Percentiles rank a stretch among this genome's conserved stretches.
These are phyloP conservation scores for Diaporthe sp. DNA, from an alignment of 2,329 filamentous ascomycete species.

Conservation along the genomic window DNA sequence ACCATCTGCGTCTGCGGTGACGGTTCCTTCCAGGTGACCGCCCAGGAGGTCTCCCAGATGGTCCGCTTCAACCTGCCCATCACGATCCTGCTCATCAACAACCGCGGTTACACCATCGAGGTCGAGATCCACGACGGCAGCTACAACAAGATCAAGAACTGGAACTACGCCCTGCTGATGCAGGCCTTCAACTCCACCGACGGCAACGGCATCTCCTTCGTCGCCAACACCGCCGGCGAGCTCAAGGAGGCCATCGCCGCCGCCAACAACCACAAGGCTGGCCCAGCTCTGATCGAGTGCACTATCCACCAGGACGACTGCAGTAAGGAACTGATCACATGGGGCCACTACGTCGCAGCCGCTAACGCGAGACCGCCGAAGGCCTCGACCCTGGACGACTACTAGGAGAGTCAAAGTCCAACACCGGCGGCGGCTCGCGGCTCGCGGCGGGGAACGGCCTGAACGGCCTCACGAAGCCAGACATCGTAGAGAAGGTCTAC, in stretches of 20 bases:
- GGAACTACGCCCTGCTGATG: constrained; percentile 48
- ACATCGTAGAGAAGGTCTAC: constrained; percentile 37
- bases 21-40: constrained; percentile 54
- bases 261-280: constrained; percentile 43
- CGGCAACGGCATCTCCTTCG: constrained; percentile 44
- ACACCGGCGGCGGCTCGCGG: constrained; percentile 23
- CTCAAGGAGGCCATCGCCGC: constrained; percentile 43
- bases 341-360: constrained; percentile 47
- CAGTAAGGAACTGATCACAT: constrained; percentile 47
- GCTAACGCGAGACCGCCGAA: constrained; percentile 47
- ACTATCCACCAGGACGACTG: constrained; percentile 48
- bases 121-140: constrained; percentile 53
- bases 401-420: constrained; percentile 29
- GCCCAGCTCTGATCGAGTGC: constrained; percentile 47
- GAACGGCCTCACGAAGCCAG: constrained; percentile 1
- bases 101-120: constrained; percentile 56
- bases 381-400: constrained; percentile 37
- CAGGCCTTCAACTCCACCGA: constrained; percentile 46
- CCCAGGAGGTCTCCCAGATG: constrained; percentile 54
- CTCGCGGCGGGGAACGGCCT: constrained; percentile 2
- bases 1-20: constrained; percentile 53
- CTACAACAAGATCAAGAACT: constrained; percentile 52
- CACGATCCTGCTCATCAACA: constrained; percentile 53
- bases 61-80: constrained; percentile 50
- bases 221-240: constrained; percentile 45